Base-by-base conservation (phyloP, 1,284 basidiomycete genomes). In the Austroboletus novae-zelandiae region DNA sequence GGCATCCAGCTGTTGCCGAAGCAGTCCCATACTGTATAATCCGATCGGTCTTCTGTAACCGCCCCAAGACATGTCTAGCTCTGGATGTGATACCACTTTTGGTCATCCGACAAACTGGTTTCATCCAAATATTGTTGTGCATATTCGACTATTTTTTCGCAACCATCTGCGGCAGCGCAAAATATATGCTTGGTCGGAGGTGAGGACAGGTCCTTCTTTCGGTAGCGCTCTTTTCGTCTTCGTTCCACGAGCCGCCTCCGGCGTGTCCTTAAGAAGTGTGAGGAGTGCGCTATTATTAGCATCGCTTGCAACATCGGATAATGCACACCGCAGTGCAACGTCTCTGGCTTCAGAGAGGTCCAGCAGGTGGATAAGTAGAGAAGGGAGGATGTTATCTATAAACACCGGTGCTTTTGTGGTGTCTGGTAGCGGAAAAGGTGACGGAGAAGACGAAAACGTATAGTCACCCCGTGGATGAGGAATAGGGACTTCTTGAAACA, bases 401-500 rank as follows among this genome's bases (percentile, higher is more conserved):
- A 93, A 94, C 46, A 92, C 77, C 9, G 93, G 93, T 18, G 86
- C 69, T 34, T 74, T 65, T 4, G 69, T 64, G 2, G 84, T 84
- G 31, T 75, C 71, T 11, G 87, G 86, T 8, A 86, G 66, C 20
- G 82, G 82, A 57, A 91, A 79, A 3, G 80, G 74, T 30, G n/a
- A n/a, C n/a, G 77, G 70, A 9, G 74, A 66, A 43, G 73, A 60
- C 15, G 73, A 70, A 91, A 88, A 34, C 87, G 81, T 35, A 86
- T 66, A 17, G 70, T 71, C 47, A 94, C 71, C 8, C 83, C 83
- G 54, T 89, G 81, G 39, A 94, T 73, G 37, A 95, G 78, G 68
- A 93, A 91, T 29, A 95, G 74, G 2, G 89, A 91, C 62, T 94
- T 94, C 69, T 94, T 94, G 76, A 92, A 91, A 62, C 91, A 80